phyloP scores from a whole-genome alignment of 495 filamentous ascomycete genomes.

The Penicillium waksmanii region DNA sequence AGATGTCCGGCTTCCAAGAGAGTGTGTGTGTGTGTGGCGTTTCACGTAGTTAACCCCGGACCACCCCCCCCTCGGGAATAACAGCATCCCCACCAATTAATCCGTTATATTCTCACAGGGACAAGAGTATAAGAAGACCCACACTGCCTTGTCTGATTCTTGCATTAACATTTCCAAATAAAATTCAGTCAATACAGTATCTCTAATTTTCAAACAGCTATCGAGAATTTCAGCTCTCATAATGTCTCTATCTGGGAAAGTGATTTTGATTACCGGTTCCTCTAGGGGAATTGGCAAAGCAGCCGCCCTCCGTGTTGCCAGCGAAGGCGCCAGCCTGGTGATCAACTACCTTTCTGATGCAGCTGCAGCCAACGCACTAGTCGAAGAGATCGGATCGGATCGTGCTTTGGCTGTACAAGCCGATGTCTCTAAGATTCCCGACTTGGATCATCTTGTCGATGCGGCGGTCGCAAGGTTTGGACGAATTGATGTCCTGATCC shows the following conservation, averaged over 20 bases:
- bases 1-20: too few species aligned
- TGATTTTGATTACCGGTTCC: constrained; percentile 51
- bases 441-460: constrained; percentile 47
- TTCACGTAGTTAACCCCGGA: too few species aligned
- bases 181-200: not conserved
- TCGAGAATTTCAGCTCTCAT: not conserved
- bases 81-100: too few species aligned
- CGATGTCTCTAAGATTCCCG: constrained; percentile 43
- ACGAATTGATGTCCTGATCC: constrained; percentile 66
- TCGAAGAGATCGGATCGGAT: constrained; percentile 55
- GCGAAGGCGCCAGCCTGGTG: constrained; percentile 64
- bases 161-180: not conserved
- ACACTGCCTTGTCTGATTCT: not conserved
- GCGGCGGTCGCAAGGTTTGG: constrained; percentile 48
- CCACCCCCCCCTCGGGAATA: too few species aligned
- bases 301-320: constrained; percentile 55
- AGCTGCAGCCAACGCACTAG: constrained; percentile 56
- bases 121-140: too few species aligned
- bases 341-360: constrained; percentile 64
- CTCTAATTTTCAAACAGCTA: not conserved
- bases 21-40: too few species aligned
- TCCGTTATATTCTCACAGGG: too few species aligned
- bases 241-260: constrained; percentile 2
- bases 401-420: constrained; percentile 60
- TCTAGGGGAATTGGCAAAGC: constrained; percentile 71